A percentile compares a stretch with the other conserved stretches of the same genome.
Evolutionary conservation across 2,329 filamentous ascomycete genomes (phyloP).

Genomic region (Sordariomycetes sp.): DNA sequence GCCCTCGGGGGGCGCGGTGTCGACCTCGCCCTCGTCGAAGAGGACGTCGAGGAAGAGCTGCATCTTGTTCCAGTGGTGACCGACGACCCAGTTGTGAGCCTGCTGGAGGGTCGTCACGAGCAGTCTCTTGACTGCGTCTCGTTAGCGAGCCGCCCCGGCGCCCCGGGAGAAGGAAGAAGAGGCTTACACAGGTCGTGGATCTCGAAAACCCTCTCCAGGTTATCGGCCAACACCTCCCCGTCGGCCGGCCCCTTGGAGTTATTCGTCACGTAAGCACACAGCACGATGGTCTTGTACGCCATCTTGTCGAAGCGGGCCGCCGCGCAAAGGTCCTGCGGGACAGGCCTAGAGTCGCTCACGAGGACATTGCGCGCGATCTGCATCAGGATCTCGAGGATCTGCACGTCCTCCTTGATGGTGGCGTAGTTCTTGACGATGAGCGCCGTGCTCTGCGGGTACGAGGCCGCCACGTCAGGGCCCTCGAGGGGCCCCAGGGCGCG

Average conservation of each 20-base stretch:
- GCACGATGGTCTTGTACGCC: slow-evolving; percentile 50
- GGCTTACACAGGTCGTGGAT: slow-evolving; percentile 47
- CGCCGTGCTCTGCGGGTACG: slow-evolving; percentile 46
- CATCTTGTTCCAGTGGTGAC: slow-evolving; percentile 58
- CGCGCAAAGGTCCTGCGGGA: slow-evolving; percentile 52
- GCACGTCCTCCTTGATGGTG: slow-evolving; percentile 46
- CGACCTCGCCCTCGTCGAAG: slow-evolving; percentile 40
- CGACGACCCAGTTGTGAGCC: slow-evolving; percentile 56
- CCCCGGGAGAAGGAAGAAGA: neutral
- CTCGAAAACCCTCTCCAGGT: slow-evolving; percentile 19
- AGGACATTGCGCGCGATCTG: slow-evolving; percentile 52
- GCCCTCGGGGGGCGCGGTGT: slow-evolving; percentile 16
- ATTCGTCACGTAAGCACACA: slow-evolving; percentile 49
- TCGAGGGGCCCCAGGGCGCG: slow-evolving; percentile 41
- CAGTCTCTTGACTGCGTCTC: slow-evolving; percentile 45
- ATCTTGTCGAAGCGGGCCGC: slow-evolving; percentile 52
- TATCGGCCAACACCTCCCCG: slow-evolving; percentile 23
- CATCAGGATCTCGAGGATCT: slow-evolving; percentile 53
- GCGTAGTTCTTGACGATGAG: slow-evolving; percentile 50
- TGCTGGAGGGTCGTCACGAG: slow-evolving; percentile 53
- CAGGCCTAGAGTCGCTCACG: slow-evolving; percentile 44
- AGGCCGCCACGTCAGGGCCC: slow-evolving; percentile 36
- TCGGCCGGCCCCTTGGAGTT: slow-evolving; percentile 52
- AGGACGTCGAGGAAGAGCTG: slow-evolving; percentile 54
- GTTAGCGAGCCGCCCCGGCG: neutral